Conservation (phyloP, 768 basidiomycete genomes). For the Tremella fuciformis region DNA sequence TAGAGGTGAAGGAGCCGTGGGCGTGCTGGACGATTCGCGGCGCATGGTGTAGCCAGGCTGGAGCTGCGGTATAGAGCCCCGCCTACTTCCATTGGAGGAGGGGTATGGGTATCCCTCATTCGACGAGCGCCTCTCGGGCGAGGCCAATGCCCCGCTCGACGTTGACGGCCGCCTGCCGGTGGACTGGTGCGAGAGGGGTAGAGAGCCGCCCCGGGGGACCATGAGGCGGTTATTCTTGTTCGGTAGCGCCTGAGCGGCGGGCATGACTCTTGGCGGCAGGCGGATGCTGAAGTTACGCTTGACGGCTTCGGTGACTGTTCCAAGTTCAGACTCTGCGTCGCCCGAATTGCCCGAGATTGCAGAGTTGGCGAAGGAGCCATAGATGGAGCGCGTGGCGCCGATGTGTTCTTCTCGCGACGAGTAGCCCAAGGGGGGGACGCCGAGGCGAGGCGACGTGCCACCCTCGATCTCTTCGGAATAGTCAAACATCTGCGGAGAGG, state of each 20-base stretch:
- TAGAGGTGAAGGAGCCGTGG: slow-evolving; percentile 19
- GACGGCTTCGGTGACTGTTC: slow-evolving; percentile 36
- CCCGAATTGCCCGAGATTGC: slow-evolving; percentile 22
- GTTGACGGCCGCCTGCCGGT: no score
- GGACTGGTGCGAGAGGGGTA: neutral
- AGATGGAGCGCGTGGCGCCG: slow-evolving; percentile 11
- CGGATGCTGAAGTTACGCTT: slow-evolving; percentile 33
- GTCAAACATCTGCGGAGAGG: slow-evolving; percentile 1
- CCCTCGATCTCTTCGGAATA: slow-evolving; percentile 2
- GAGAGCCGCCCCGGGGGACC: slow-evolving; percentile 15
- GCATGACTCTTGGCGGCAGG: neutral
- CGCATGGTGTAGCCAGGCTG: slow-evolving; percentile 4
- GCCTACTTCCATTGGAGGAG: neutral
- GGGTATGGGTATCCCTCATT: slow-evolving; percentile 6
- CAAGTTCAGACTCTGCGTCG: slow-evolving; percentile 40
- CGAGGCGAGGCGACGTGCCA: neutral
- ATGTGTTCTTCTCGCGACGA: slow-evolving; percentile 11
- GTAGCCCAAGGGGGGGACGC: neutral
- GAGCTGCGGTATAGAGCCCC: slow-evolving; percentile 6
- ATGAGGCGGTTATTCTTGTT: no score
- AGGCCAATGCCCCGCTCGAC: neutral
- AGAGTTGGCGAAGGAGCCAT: slow-evolving; percentile 30
- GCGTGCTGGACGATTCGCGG: slow-evolving; percentile 4
- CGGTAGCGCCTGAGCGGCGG: no score
- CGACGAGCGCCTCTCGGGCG: neutral